A percentile compares a stretch with the other conserved stretches of the same genome.
These are phyloP conservation scores for Alnus rubra DNA, from an alignment of 306 rosid species.

Conservation along the genomic window DNA sequence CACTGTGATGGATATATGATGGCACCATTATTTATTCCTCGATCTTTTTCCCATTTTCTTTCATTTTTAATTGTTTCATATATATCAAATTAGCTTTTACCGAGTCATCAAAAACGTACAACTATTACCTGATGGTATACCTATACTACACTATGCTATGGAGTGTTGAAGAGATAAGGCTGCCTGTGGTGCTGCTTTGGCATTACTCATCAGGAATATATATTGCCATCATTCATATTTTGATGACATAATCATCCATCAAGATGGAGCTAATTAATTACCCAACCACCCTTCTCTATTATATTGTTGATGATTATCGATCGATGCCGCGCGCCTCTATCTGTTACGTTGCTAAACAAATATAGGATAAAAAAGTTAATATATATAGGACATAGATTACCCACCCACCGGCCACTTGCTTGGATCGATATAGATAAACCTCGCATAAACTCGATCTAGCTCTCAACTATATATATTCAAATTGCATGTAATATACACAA, in stretches of 20 bases:
- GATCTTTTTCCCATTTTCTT: not conserved
- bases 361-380: too few relatives aligned
- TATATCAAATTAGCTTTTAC: not conserved
- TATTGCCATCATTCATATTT: not conserved
- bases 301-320: not conserved
- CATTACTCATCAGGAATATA: not conserved
- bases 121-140: too few relatives aligned
- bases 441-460: too few relatives aligned
- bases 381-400: too few relatives aligned
- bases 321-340: too few relatives aligned
- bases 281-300: not conserved
- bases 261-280: too few relatives aligned
- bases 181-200: not conserved
- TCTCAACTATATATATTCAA: too few relatives aligned
- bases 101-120: not conserved
- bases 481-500: too few relatives aligned
- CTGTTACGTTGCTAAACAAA: not conserved
- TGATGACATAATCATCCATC: not conserved
- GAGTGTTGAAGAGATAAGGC: not conserved
- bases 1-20: not conserved
- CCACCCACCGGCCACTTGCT: too few relatives aligned
- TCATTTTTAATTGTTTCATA: not conserved
- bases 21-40: not conserved
- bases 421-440: too few relatives aligned
- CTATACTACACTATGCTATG: not conserved